Evolutionary conservation across 148 eudicot species (phyloP).

Genomic region (Rhododendron mucronatum): DNA sequence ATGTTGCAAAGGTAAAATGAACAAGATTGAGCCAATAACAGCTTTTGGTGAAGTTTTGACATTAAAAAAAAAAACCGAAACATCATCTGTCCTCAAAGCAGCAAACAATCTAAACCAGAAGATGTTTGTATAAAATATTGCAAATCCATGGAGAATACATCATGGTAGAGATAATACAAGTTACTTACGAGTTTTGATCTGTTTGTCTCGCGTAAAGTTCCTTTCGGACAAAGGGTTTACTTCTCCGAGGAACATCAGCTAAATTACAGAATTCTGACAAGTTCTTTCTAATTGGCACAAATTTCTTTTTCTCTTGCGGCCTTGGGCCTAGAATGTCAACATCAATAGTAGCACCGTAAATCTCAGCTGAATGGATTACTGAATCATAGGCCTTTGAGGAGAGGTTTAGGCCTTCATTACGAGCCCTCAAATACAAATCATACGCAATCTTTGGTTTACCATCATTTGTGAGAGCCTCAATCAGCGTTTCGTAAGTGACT

Average conservation of each 20-base stretch:
- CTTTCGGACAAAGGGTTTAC: constrained; percentile 39
- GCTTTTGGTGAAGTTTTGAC: neutral
- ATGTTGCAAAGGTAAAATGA: neutral
- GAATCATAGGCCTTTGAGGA: constrained; percentile 75
- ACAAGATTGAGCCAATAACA: neutral
- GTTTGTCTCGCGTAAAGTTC: constrained; percentile 30
- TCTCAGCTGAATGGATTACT: constrained; percentile 38
- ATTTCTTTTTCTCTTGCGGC: constrained; percentile 59
- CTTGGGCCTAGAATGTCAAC: constrained; percentile 49
- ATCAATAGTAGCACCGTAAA: constrained; percentile 52
- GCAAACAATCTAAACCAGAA: neutral
- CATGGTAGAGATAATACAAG: neutral
- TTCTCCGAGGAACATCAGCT: constrained; percentile 46
- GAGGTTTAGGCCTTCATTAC: constrained; percentile 48
- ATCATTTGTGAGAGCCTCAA: constrained; percentile 69
- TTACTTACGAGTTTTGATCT: constrained; percentile 16
- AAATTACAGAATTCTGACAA: constrained; percentile 34
- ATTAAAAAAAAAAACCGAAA: neutral
- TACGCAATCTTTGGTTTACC: constrained; percentile 85
- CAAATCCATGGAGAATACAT: constrained; percentile 7
- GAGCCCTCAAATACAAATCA: constrained; percentile 63
- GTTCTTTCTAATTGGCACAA: constrained; percentile 31
- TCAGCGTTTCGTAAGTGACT: constrained; percentile 69
- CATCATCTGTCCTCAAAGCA: neutral
- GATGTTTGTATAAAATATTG: neutral